Conservation (phyloP, 2,329 filamentous ascomycete species). For the Lojkania enalia region DNA sequence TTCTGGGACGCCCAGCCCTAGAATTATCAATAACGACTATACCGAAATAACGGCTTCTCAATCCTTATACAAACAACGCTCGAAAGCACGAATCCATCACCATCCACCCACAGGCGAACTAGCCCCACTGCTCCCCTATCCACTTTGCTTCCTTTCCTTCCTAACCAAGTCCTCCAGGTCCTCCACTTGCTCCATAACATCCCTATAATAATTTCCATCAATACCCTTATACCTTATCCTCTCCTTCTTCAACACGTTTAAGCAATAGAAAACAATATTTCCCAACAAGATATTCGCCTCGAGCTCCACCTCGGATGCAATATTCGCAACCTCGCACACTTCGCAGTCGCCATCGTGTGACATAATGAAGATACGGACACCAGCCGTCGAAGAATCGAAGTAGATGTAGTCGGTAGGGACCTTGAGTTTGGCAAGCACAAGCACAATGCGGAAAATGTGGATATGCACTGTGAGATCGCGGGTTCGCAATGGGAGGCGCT, state of each 20-base stretch:
- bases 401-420: conserved; percentile 21
- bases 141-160: too few relatives aligned
- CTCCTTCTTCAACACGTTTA: conserved; percentile 22
- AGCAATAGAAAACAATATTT: conserved; percentile 30
- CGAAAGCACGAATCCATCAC: too few relatives aligned
- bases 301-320: conserved; percentile 28
- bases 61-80: too few relatives aligned
- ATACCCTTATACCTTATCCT: conserved; percentile 19
- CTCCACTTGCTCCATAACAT: conserved; percentile 26
- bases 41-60: too few relatives aligned
- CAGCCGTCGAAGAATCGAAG: conserved; percentile 13
- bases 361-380: conserved; percentile 1
- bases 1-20: too few relatives aligned
- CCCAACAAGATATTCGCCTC: conserved; percentile 23
- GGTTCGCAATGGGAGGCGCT: background rate
- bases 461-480: conserved; percentile 27
- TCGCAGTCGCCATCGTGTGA: conserved; percentile 1
- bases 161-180: conserved; percentile 21
- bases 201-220: conserved; percentile 23
- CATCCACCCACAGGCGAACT: too few relatives aligned
- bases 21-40: too few relatives aligned
- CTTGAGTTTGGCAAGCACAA: conserved; percentile 29
- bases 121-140: too few relatives aligned
- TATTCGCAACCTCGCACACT: conserved; percentile 19
- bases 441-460: conserved; percentile 32